phyloP scores from a whole-genome alignment of 2,329 filamentous ascomycete species.

The Penicillium concentricum region DNA sequence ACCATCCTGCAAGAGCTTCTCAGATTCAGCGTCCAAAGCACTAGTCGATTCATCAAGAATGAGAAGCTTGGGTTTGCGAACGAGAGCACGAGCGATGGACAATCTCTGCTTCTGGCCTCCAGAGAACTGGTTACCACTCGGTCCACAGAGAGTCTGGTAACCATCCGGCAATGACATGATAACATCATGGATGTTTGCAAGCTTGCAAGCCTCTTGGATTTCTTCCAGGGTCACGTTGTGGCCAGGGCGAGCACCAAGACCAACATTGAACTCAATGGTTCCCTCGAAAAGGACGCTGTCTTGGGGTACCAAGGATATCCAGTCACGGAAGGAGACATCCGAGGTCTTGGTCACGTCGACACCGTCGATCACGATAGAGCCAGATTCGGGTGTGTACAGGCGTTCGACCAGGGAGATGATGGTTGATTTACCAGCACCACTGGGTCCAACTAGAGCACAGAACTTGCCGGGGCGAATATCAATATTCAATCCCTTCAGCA shows the following conservation, averaged over 20 bases:
- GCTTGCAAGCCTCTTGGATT: constrained; percentile 64
- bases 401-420: constrained; percentile 59
- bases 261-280: constrained; percentile 49
- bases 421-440: constrained; percentile 67
- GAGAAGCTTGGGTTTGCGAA: constrained; percentile 55
- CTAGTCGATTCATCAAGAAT: constrained; percentile 63
- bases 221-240: constrained; percentile 58
- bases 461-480: constrained; percentile 48
- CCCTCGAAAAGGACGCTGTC: constrained; percentile 51
- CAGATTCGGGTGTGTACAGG: constrained; percentile 54
- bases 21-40: constrained; percentile 56
- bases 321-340: constrained; percentile 42
- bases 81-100: constrained; percentile 58
- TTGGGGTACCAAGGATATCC: constrained; percentile 50
- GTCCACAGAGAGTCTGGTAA: constrained; percentile 54
- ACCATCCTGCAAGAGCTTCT: constrained; percentile 48
- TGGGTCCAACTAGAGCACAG: constrained; percentile 63
- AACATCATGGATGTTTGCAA: constrained; percentile 70
- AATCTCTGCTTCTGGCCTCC: constrained; percentile 60
- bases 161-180: constrained; percentile 63
- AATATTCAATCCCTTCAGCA: constrained; percentile 58
- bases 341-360: constrained; percentile 45
- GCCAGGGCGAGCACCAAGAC: constrained; percentile 51
- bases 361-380: constrained; percentile 54
- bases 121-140: constrained; percentile 52